Conservation (phyloP, 352 stramenopile species). For the Blastocystis sp. region DNA sequence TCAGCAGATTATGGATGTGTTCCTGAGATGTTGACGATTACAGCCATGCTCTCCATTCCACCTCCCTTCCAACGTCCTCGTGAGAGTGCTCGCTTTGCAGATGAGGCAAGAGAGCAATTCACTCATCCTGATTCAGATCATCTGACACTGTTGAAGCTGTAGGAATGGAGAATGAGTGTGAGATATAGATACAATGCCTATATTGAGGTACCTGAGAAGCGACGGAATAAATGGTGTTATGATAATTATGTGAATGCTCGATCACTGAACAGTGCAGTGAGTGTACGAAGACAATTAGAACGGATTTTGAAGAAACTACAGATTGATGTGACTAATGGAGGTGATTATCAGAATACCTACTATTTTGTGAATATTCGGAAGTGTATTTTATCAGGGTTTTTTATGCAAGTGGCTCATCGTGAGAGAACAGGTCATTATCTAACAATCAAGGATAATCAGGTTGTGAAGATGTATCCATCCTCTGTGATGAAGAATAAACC, state of each 20-base stretch:
- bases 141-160: conserved; percentile 92
- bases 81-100: conserved; percentile 86
- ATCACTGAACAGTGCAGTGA: conserved; percentile 81
- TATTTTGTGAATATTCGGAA: conserved; percentile 87
- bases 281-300: conserved; percentile 86
- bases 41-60: conserved; percentile 89
- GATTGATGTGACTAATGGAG: conserved; percentile 67
- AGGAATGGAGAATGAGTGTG: conserved; percentile 64
- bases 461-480: conserved; percentile 56
- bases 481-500: conserved; percentile 55
- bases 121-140: conserved; percentile 76
- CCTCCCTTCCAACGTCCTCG: conserved; percentile 88
- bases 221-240: conserved; percentile 83
- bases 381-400: conserved; percentile 86
- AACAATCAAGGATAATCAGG: conserved; percentile 98
- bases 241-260: conserved; percentile 91
- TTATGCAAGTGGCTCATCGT: conserved; percentile 90
- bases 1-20: conserved; percentile 83
- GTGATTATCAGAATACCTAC: conserved; percentile 68
- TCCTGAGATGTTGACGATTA: conserved; percentile 82
- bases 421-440: conserved; percentile 84
- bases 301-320: conserved; percentile 76
- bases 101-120: conserved; percentile 85
- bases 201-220: neutral
- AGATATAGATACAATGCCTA: conserved; percentile 34